Conservation (phyloP, 2,329 filamentous ascomycete species). For the Colletotrichum eleusines region DNA sequence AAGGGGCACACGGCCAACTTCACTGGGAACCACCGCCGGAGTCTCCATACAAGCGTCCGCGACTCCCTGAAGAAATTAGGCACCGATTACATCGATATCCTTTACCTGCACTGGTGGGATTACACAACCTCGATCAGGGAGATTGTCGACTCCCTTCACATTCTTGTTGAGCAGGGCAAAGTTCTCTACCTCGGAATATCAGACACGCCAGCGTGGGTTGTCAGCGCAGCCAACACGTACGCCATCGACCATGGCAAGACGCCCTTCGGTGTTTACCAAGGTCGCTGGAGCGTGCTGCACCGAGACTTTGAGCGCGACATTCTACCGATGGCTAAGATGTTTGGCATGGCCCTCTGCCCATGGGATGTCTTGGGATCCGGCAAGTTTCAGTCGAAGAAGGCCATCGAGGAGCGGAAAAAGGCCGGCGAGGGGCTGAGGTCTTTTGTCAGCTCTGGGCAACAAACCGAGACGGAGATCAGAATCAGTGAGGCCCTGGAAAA, state of each 20-base stretch:
- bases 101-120: conserved; percentile 61
- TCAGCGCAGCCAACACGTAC: conserved; percentile 54
- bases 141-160: conserved; percentile 57
- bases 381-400: conserved; percentile 58
- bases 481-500: conserved; percentile 70
- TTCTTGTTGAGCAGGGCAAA: conserved; percentile 55
- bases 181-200: conserved; percentile 57
- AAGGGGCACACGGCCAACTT: conserved; percentile 56
- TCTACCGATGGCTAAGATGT: conserved; percentile 56
- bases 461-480: conserved; percentile 62
- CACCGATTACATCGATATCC: conserved; percentile 59
- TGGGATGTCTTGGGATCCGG: conserved; percentile 72
- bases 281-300: conserved; percentile 51
- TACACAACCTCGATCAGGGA: conserved; percentile 56
- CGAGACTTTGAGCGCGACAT: conserved; percentile 57
- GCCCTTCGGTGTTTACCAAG: conserved; percentile 56
- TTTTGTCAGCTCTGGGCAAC: conserved; percentile 44
- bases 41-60: conserved; percentile 55
- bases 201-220: conserved; percentile 57
- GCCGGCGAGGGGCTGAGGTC: conserved; percentile 55
- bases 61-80: conserved; percentile 59
- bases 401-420: conserved; percentile 49
- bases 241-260: conserved; percentile 51
- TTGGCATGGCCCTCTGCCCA: conserved; percentile 65
- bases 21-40: conserved; percentile 57